Evolutionary conservation across 1,139 yeast genomes (phyloP).

Genomic region (Magnusiomyces magnusii): DNA sequence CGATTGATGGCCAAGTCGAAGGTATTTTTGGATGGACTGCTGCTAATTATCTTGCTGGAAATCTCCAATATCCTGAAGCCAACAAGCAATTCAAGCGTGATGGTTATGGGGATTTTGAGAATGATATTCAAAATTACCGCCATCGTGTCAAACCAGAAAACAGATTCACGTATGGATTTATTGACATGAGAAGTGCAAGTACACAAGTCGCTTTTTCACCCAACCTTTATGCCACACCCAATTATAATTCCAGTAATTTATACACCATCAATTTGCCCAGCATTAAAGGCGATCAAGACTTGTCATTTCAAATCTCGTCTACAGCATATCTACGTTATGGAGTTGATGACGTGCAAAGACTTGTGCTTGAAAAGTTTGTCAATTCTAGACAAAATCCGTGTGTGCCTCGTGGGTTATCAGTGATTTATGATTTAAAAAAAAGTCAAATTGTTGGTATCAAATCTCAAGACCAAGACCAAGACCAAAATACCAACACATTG

Average conservation of each 20-base stretch:
- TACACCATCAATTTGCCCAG: conserved; percentile 44
- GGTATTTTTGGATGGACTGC: conserved; percentile 82
- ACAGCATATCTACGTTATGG: conserved; percentile 72
- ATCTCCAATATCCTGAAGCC: conserved; percentile 43
- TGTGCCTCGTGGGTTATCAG: conserved; percentile 33
- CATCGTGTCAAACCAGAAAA: too few relatives aligned
- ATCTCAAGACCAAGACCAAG: background rate
- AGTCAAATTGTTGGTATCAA: conserved; percentile 3
- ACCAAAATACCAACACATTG: background rate
- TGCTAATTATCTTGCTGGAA: conserved; percentile 58
- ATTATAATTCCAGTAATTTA: conserved; percentile 46
- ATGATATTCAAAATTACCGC: too few relatives aligned
- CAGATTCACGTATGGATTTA: conserved; percentile 68
- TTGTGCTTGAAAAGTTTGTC: conserved; percentile 37
- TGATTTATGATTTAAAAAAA: conserved; percentile 13
- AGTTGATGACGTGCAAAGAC: conserved; percentile 55
- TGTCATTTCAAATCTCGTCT: conserved; percentile 45
- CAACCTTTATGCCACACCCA: conserved; percentile 47
- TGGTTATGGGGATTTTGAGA: conserved; percentile 40
- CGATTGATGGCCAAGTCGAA: conserved; percentile 70
- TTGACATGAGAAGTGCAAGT: conserved; percentile 88
- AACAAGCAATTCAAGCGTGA: conserved; percentile 44
- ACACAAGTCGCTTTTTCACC: conserved; percentile 81
- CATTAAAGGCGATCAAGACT: conserved; percentile 28
- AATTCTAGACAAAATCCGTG: conserved; percentile 39